Evolutionary conservation across 2,329 filamentous ascomycete genomes (phyloP).

Genomic region (Penicillium sp.): DNA sequence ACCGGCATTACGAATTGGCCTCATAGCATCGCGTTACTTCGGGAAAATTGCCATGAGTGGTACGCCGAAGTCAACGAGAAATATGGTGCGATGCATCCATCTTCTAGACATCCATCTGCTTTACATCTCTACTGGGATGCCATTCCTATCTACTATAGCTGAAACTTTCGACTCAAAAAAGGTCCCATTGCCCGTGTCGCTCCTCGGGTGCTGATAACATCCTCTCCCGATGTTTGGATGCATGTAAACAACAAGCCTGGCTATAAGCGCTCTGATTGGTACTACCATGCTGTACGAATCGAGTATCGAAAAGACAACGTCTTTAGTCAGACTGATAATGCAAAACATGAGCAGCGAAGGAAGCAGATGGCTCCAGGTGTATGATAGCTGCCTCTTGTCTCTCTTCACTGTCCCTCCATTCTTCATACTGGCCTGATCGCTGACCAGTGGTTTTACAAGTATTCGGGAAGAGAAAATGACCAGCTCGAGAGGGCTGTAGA

Average conservation of each 20-base stretch:
- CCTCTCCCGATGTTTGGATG: conserved; percentile 19
- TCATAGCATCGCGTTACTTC: conserved; percentile 17
- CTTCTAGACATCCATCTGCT: neutral
- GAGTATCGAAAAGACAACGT: conserved; percentile 18
- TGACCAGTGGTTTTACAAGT: conserved; percentile 24
- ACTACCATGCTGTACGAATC: conserved; percentile 14
- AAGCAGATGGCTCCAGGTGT: conserved; percentile 22
- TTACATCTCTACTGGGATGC: no score
- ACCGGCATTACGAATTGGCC: conserved; percentile 19
- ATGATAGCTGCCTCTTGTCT: conserved; percentile 1
- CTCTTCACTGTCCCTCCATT: neutral
- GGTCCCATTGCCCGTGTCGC: conserved; percentile 18
- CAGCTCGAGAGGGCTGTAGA: conserved; percentile 54
- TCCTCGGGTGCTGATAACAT: conserved; percentile 16
- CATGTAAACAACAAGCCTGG: conserved; percentile 20
- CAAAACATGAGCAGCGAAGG: conserved; percentile 15
- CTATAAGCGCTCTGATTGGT: conserved; percentile 20
- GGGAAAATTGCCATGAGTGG: conserved; percentile 19
- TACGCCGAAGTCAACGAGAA: conserved; percentile 17
- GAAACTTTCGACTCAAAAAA: neutral
- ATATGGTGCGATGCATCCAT: conserved; percentile 12
- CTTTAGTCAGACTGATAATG: conserved; percentile 18
- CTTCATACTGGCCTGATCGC: neutral
- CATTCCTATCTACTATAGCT: no score
- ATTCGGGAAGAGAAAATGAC: conserved; percentile 57